These are phyloP conservation scores for Cyberlindnera bimundalis DNA, from an alignment of 805 yeast genomes.

Conservation along the genomic window DNA sequence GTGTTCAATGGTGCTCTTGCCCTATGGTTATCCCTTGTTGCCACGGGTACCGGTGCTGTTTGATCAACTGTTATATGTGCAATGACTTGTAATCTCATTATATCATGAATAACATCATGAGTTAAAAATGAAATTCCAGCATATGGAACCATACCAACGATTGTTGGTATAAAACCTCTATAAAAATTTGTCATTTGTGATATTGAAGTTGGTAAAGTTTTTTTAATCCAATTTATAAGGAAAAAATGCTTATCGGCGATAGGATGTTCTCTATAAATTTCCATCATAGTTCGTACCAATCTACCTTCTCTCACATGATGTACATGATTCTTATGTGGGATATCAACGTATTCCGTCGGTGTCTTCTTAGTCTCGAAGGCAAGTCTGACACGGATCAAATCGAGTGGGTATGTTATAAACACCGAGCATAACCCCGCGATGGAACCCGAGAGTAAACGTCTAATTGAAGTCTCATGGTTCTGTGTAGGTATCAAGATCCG, in stretches of 20 bases:
- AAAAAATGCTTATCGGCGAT: constrained; percentile 19
- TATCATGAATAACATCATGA: constrained; percentile 87
- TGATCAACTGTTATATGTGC: constrained; percentile 47
- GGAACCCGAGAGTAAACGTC: constrained; percentile 86
- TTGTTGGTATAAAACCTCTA: constrained; percentile 91
- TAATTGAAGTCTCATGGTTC: constrained; percentile 69
- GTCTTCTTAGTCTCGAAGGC: constrained; percentile 72
- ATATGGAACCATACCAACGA: constrained; percentile 93
- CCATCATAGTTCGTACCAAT: constrained; percentile 22
- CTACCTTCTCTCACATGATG: constrained; percentile 31
- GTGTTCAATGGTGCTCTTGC: constrained; percentile 66
- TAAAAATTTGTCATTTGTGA: constrained; percentile 59
- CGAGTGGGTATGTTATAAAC: constrained; percentile 87
- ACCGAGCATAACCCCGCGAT: constrained; percentile 87
- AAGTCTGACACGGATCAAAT: constrained; percentile 82
- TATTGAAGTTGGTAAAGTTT: constrained; percentile 19
- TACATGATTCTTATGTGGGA: constrained; percentile 22
- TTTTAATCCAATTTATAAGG: constrained; percentile 21
- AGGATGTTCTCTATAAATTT: constrained; percentile 28
- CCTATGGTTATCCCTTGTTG: constrained; percentile 15
- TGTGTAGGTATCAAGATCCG: constrained; percentile 72
- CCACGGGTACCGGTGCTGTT: constrained; percentile 1
- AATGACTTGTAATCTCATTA: constrained; percentile 61
- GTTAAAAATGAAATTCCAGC: constrained; percentile 97
- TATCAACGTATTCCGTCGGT: constrained; percentile 12